Percentiles rank a stretch among this genome's conserved stretches.
phyloP scores from a whole-genome alignment of 78 protist species.

The Dictyostelium purpureum region DNA sequence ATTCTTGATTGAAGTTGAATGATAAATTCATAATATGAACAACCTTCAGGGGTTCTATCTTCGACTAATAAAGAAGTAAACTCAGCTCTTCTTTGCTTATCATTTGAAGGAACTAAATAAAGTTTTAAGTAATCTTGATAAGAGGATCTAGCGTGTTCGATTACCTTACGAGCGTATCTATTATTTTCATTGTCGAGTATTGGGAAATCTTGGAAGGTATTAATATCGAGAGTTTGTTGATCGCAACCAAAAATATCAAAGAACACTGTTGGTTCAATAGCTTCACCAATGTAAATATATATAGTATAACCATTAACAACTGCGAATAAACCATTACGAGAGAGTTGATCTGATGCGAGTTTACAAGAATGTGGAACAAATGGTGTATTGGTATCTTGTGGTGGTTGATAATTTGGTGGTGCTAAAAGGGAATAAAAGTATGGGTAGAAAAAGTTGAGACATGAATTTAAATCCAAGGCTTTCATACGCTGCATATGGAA shows the following conservation, averaged over 20 bases:
- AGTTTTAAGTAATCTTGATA: slow-evolving; percentile 15
- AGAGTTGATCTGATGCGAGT: slow-evolving; percentile 38
- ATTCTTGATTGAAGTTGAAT: slow-evolving; percentile 62
- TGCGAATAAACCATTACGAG: slow-evolving; percentile 28
- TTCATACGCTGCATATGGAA: slow-evolving; percentile 70
- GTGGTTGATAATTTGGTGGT: not conserved
- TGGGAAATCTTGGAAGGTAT: slow-evolving; percentile 53
- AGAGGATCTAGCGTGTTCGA: slow-evolving; percentile 2
- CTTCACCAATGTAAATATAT: slow-evolving; percentile 58
- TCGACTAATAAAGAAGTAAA: slow-evolving; percentile 41
- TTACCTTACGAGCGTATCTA: slow-evolving; percentile 42
- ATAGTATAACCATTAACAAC: slow-evolving; percentile 52
- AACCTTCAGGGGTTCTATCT: slow-evolving; percentile 74
- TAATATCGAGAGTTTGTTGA: not conserved
- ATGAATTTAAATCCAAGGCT: slow-evolving; percentile 17
- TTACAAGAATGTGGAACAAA: slow-evolving; percentile 27
- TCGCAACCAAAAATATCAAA: slow-evolving; percentile 55
- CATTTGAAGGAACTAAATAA: not conserved
- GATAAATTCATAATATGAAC: slow-evolving; percentile 75
- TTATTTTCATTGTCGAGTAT: slow-evolving; percentile 21
- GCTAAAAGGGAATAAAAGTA: slow-evolving; percentile 33
- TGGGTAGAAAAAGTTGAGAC: slow-evolving; percentile 78
- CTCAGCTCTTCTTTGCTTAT: slow-evolving; percentile 15
- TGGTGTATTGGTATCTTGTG: not conserved
- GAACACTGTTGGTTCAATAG: not conserved